Base-by-base conservation (phyloP, 2,329 filamentous ascomycete genomes). In the Aspergillus pseudotamarii region DNA sequence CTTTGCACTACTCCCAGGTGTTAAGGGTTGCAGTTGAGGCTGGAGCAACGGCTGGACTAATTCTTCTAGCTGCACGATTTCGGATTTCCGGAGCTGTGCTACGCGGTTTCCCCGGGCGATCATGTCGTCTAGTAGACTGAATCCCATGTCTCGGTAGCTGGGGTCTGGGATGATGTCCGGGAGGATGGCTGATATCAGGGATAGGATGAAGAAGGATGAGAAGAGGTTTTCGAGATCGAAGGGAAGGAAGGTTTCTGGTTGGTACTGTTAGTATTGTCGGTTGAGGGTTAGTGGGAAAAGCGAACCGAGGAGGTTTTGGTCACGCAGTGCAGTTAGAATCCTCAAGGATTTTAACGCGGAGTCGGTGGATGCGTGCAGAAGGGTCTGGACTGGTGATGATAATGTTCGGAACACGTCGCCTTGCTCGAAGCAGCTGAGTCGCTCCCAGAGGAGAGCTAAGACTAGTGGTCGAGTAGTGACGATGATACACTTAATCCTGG, bases 81-180 rank as follows among this genome's bases (percentile, higher is more conserved):
- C 68, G 12, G 66, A 70, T n/a, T 64, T 70, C 12, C 68, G 68
- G 6, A 70, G 57, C 43, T 69, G 68, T 8, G 68, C 68, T 1
- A 70, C 67, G 11, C 67, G 66, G 38, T 66, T 70, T 10, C 68
- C 68, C 2, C 68, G 57, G 1, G 62, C 48, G 6, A 69, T 69
- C 68, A 70, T 68, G 4, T 68, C 67, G 4, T 70, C 60, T 0
- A 70, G 61, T 0, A 70, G 50, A 38, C 61, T 65, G 36, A 65
- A 64, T 16, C 64, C 64, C 56, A 65, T 64, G 34, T 83, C 60
- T 57, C 79, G 59, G 78, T 83, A 62, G 79, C 79, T 23, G 69
- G 81, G 46, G 78, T 69, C 81, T 1, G 80, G 81, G 64, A 76
- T 77, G 14, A 76, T 76, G 12, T 74, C 82, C 8, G 73, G 78